Conservation (phyloP, 441 rosid species). For the Brassica hybrid region DNA sequence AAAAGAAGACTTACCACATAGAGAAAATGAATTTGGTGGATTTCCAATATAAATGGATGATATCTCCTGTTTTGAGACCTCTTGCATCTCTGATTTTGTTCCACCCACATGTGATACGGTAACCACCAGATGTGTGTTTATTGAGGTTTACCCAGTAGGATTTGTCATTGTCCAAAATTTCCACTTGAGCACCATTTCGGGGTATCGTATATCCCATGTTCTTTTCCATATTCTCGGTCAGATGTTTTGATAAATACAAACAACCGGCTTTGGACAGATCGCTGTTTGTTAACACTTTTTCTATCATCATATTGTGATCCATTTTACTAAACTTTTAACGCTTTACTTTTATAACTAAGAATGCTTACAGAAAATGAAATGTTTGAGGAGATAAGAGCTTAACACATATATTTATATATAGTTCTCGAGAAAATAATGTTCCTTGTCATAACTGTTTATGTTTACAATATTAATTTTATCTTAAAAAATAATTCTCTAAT, state of each 20-base stretch:
- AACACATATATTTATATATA: constrained; percentile 13
- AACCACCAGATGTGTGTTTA: background rate
- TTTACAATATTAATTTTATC: background rate
- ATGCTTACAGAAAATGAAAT: background rate
- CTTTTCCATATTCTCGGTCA: background rate
- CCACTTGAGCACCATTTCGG: constrained; percentile 13
- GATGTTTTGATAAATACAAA: background rate
- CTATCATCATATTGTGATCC: background rate
- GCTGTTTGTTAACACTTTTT: background rate
- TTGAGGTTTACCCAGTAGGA: background rate
- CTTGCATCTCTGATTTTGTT: background rate
- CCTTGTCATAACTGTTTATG: background rate
- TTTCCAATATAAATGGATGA: background rate
- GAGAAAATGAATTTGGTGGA: constrained; percentile 5
- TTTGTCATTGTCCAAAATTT: background rate
- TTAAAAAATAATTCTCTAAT: background rate
- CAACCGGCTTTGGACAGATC: background rate
- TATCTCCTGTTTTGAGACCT: background rate
- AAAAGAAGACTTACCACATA: background rate
- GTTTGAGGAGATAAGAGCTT: background rate
- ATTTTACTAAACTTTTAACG: background rate
- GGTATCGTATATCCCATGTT: background rate
- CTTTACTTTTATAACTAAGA: background rate
- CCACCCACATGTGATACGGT: background rate
- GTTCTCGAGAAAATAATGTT: background rate